A percentile compares a stretch with the other conserved stretches of the same genome.
Conservation (phyloP, 2,329 filamentous ascomycete genomes). For the Phialophora expanda region DNA sequence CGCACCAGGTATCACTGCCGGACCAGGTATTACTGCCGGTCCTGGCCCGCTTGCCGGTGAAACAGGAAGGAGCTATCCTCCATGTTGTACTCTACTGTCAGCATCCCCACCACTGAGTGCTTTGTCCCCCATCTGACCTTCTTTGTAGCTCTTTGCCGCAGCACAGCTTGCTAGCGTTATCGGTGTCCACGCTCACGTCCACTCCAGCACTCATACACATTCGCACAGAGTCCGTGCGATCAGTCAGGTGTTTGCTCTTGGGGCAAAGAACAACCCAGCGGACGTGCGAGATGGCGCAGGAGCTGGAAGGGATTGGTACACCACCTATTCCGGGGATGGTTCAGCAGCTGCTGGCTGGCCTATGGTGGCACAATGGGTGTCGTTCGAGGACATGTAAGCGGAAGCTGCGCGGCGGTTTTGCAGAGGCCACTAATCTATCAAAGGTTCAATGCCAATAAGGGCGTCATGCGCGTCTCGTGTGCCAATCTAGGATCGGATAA, state of each 20-base stretch:
- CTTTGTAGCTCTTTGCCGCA: not conserved
- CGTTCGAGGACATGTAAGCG: constrained; percentile 42
- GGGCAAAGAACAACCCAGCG: constrained; percentile 4
- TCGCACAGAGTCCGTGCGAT: not conserved
- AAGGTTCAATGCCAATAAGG: constrained; percentile 15
- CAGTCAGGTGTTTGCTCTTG: constrained; percentile 13
- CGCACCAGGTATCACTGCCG: not conserved
- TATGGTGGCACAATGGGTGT: constrained; percentile 41
- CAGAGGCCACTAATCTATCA: not conserved
- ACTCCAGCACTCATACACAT: not conserved
- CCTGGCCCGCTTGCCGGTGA: not conserved
- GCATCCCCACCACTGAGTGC: not conserved
- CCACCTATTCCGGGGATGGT: constrained; percentile 41
- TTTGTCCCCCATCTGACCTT: constrained; percentile 1
- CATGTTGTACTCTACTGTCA: constrained; percentile 8
- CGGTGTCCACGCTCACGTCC: not conserved
- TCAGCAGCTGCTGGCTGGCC: constrained; percentile 43
- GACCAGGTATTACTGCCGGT: not conserved
- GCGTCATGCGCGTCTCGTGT: constrained; percentile 13
- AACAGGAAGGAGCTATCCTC: not conserved
- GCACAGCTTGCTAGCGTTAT: not conserved
- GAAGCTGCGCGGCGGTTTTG: not conserved
- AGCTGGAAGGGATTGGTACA: constrained; percentile 40
- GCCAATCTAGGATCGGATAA: constrained; percentile 9
- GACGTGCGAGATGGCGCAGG: constrained; percentile 15